These are phyloP conservation scores for Mucor irregularis DNA, from an alignment of 371 early-diverging fungal genomes.

Conservation along the genomic window DNA sequence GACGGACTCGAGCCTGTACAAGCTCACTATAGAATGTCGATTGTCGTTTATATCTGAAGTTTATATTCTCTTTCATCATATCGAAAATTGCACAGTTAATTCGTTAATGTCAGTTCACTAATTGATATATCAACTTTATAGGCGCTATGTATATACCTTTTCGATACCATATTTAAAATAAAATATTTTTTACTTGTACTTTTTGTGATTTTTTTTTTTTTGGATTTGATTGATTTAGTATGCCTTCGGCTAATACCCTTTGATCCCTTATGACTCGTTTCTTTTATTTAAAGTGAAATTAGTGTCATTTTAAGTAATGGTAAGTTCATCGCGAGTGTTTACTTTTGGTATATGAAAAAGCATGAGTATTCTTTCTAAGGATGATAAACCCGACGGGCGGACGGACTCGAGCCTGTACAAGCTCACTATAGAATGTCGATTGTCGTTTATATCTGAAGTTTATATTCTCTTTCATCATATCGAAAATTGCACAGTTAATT, in stretches of 20 bases:
- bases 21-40: conserved; percentile 29
- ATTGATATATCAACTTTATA: background rate
- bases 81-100: too few species aligned
- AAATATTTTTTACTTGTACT: background rate
- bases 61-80: background rate
- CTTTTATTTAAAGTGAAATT: background rate
- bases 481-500: too few species aligned
- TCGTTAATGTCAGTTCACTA: too few species aligned
- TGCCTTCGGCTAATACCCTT: too few species aligned
- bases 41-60: conserved; percentile 28
- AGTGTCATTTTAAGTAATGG: conserved; percentile 5
- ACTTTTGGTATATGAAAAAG: background rate
- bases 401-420: conserved; percentile 33
- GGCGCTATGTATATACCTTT: background rate
- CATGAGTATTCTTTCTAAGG: conserved; percentile 3
- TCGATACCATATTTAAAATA: background rate
- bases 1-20: conserved; percentile 35
- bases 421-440: conserved; percentile 30
- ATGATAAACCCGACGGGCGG: conserved; percentile 34
- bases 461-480: background rate
- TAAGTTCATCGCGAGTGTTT: background rate
- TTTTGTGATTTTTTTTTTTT: background rate
- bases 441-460: conserved; percentile 26
- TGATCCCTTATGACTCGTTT: background rate
- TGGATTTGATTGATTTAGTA: too few species aligned